These are phyloP conservation scores for Nevesoporus exiguus DNA, from an alignment of 768 basidiomycete species.

Conservation along the genomic window DNA sequence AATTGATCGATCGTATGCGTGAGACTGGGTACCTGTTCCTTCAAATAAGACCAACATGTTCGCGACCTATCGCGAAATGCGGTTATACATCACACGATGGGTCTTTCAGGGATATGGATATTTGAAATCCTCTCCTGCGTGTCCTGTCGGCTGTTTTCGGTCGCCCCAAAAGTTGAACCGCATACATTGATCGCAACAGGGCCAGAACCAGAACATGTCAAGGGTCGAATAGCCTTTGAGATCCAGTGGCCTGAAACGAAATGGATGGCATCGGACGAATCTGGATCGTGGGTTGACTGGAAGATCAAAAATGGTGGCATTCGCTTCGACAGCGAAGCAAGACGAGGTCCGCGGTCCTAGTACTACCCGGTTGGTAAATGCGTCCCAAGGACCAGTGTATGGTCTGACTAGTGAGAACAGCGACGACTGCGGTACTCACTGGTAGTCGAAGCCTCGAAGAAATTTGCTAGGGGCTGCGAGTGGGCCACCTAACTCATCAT, in stretches of 20 bases:
- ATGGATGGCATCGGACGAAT: not conserved
- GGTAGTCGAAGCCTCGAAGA: not conserved
- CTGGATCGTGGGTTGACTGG: not conserved
- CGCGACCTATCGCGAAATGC: not conserved
- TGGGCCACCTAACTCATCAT: not conserved
- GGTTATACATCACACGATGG: not conserved
- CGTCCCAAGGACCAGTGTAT: not conserved
- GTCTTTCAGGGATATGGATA: not conserved
- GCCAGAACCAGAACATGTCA: not conserved
- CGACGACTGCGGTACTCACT: too few relatives aligned
- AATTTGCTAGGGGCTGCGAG: not conserved
- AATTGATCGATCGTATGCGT: slow-evolving; percentile 10
- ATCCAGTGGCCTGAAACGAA: not conserved
- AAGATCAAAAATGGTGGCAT: not conserved
- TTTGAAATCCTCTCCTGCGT: slow-evolving; percentile 17
- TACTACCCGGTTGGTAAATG: not conserved
- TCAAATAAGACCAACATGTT: not conserved
- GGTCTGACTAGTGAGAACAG: not conserved
- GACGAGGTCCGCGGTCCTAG: not conserved
- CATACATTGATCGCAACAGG: not conserved
- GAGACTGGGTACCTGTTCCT: slow-evolving; percentile 4
- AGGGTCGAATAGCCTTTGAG: not conserved
- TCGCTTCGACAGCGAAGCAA: not conserved
- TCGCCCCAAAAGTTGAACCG: not conserved
- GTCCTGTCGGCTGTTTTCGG: not conserved